phyloP scores from a whole-genome alignment of 2,329 filamentous ascomycete species.

The Neurospora sp. region DNA sequence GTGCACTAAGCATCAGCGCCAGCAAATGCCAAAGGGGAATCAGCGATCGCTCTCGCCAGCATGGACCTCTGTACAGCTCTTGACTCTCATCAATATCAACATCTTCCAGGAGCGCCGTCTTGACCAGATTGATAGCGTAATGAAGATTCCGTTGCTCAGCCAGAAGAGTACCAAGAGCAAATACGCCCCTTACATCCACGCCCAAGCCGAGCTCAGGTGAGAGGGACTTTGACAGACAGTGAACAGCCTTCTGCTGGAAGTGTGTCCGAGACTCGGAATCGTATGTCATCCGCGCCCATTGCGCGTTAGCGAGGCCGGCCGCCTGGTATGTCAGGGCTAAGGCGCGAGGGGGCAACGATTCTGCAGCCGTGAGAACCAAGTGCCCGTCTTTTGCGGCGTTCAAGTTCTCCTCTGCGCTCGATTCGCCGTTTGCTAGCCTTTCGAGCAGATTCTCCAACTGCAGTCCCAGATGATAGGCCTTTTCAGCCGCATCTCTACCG shows the following conservation, averaged over 20 bases:
- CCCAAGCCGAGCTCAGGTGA: slow-evolving; percentile 55
- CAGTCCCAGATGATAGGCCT: slow-evolving; percentile 59
- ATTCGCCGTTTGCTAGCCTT: slow-evolving; percentile 36
- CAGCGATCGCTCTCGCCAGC: slow-evolving; percentile 53
- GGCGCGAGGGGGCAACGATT: slow-evolving; percentile 45
- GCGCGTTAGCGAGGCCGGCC: slow-evolving; percentile 75
- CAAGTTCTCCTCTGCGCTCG: slow-evolving; percentile 15
- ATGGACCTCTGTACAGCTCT: slow-evolving; percentile 35
- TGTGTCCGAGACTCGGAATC: slow-evolving; percentile 62
- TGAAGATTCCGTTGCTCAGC: slow-evolving; percentile 78
- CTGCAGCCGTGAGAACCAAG: slow-evolving; percentile 9
- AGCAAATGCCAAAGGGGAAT: slow-evolving; percentile 89
- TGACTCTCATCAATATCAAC: slow-evolving; percentile 37
- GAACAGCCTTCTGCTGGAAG: slow-evolving; percentile 68
- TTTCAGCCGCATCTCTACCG: slow-evolving; percentile 63
- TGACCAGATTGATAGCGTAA: slow-evolving; percentile 73
- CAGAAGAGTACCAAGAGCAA: slow-evolving; percentile 73
- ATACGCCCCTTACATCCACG: slow-evolving; percentile 66
- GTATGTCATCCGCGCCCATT: slow-evolving; percentile 77
- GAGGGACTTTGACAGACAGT: slow-evolving; percentile 64
- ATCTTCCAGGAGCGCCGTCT: slow-evolving; percentile 59
- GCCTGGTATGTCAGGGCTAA: slow-evolving; percentile 70
- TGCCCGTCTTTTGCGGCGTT: slow-evolving; percentile 14
- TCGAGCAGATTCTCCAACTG: slow-evolving; percentile 69
- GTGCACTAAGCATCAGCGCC: slow-evolving; percentile 73